Percentiles rank a stretch among this genome's conserved stretches.
Conservation (phyloP, 805 yeast genomes). For the Saccharomycopsis selenospora region DNA sequence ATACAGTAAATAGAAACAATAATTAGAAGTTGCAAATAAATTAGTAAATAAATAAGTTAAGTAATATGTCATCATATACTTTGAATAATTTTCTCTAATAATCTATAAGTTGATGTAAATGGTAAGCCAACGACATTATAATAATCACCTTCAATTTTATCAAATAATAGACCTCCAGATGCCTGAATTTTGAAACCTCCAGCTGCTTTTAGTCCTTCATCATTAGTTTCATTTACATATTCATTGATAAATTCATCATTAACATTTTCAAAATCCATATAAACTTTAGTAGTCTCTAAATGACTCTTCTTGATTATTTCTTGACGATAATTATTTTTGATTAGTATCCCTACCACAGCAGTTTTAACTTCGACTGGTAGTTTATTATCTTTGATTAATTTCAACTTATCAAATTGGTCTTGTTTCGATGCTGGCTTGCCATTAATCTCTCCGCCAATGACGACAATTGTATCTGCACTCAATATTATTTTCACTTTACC, state of each 20-base stretch:
- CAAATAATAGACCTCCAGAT: slow-evolving; percentile 56
- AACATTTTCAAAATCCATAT: slow-evolving; percentile 34
- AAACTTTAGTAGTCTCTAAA: slow-evolving; percentile 36
- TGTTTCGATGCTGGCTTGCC: slow-evolving; percentile 71
- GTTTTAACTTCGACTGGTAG: slow-evolving; percentile 17
- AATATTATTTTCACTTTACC: slow-evolving; percentile 26
- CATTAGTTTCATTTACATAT: slow-evolving; percentile 48
- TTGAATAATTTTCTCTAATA: slow-evolving; percentile 30
- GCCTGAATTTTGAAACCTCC: slow-evolving; percentile 91
- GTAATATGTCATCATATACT: background rate
- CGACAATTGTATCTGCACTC: slow-evolving; percentile 80
- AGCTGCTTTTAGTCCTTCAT: slow-evolving; percentile 77
- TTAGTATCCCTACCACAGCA: slow-evolving; percentile 22
- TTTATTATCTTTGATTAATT: slow-evolving; percentile 35
- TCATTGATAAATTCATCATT: slow-evolving; percentile 49
- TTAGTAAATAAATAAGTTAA: no score
- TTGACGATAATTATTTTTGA: slow-evolving; percentile 35
- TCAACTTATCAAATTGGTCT: slow-evolving; percentile 45
- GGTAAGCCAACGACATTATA: slow-evolving; percentile 89
- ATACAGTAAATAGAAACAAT: no score
- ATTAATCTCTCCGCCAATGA: slow-evolving; percentile 48
- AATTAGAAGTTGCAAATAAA: no score
- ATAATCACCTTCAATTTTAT: slow-evolving; percentile 67
- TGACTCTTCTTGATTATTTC: slow-evolving; percentile 23
- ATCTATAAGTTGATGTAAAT: slow-evolving; percentile 43